These are phyloP conservation scores for Lentinus polychrous DNA, from an alignment of 1,284 basidiomycete species.

Conservation along the genomic window DNA sequence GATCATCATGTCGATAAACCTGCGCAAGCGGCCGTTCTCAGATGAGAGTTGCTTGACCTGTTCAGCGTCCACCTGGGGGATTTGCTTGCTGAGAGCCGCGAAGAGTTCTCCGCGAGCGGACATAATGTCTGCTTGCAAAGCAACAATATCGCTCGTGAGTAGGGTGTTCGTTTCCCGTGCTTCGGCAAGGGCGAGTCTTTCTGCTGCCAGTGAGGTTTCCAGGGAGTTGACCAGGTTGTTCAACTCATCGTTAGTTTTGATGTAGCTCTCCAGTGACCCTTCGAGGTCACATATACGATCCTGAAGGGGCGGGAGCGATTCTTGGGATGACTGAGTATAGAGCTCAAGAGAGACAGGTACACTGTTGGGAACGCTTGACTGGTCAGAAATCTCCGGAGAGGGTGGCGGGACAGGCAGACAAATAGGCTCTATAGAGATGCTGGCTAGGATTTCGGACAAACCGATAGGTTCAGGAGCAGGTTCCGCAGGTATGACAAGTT, in stretches of 20 bases:
- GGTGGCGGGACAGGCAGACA: not conserved
- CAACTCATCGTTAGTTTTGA: slow-evolving; percentile 7
- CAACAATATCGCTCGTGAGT: slow-evolving; percentile 9
- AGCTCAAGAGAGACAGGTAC: not conserved
- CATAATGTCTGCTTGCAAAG: slow-evolving; percentile 22
- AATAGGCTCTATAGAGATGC: slow-evolving; percentile 4
- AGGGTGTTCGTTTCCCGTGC: slow-evolving; percentile 10
- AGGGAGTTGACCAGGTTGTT: slow-evolving; percentile 11
- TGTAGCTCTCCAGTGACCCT: slow-evolving; percentile 2
- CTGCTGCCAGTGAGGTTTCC: slow-evolving; percentile 13
- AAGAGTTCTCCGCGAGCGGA: slow-evolving; percentile 25
- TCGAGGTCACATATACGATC: slow-evolving; percentile 16
- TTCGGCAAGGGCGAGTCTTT: slow-evolving; percentile 12
- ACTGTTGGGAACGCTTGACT: too few relatives aligned
- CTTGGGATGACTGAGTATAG: not conserved
- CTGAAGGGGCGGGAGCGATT: slow-evolving; percentile 18
- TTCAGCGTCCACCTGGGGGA: slow-evolving; percentile 13
- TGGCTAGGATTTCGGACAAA: slow-evolving; percentile 4
- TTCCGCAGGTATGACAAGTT: slow-evolving; percentile 7
- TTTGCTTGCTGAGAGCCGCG: slow-evolving; percentile 16
- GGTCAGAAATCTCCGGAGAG: not conserved
- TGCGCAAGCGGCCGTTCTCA: slow-evolving; percentile 24
- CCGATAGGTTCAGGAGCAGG: not conserved
- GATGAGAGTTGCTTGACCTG: slow-evolving; percentile 15
- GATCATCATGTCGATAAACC: slow-evolving; percentile 25